Percentiles rank a stretch among this genome's conserved stretches.
These are phyloP conservation scores for Torulaspora delbrueckii DNA, from an alignment of 805 yeast genomes.

Conservation along the genomic window DNA sequence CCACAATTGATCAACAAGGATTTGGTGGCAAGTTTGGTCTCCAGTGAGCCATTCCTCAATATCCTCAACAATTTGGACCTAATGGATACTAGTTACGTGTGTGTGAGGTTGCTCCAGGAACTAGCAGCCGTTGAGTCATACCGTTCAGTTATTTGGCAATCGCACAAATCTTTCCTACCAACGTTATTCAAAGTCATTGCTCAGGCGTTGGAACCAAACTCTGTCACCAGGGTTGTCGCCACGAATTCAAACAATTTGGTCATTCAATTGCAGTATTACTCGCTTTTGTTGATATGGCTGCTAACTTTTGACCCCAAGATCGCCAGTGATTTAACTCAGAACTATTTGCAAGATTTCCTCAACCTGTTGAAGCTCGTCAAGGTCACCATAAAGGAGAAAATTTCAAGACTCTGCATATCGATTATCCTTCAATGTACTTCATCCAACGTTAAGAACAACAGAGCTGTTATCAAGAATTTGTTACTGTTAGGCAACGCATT, in stretches of 20 bases:
- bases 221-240: slow-evolving; percentile 32
- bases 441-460: slow-evolving; percentile 35
- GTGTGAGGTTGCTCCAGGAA: slow-evolving; percentile 34
- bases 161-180: slow-evolving; percentile 43
- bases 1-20: slow-evolving; percentile 17
- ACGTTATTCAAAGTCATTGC: slow-evolving; percentile 45
- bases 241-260: slow-evolving; percentile 42
- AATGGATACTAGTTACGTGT: slow-evolving; percentile 32
- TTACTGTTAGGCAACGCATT: slow-evolving; percentile 72
- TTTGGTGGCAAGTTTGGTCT: slow-evolving; percentile 21
- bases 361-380: slow-evolving; percentile 52
- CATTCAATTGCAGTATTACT: slow-evolving; percentile 79
- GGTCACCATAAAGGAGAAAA: slow-evolving; percentile 85
- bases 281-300: slow-evolving; percentile 77
- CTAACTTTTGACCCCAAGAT: slow-evolving; percentile 62
- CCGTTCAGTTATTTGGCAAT: slow-evolving; percentile 26
- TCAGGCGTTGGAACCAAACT: slow-evolving; percentile 32
- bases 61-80: slow-evolving; percentile 27
- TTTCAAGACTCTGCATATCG: slow-evolving; percentile 78
- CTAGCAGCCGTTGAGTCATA: slow-evolving; percentile 27
- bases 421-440: slow-evolving; percentile 58
- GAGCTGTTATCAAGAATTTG: slow-evolving; percentile 57
- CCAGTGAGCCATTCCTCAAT: slow-evolving; percentile 21
- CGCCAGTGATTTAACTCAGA: slow-evolving; percentile 50
- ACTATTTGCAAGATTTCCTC: slow-evolving; percentile 46